phyloP scores from a whole-genome alignment of 2,329 filamentous ascomycete species.

The Pezicula radicicola region DNA sequence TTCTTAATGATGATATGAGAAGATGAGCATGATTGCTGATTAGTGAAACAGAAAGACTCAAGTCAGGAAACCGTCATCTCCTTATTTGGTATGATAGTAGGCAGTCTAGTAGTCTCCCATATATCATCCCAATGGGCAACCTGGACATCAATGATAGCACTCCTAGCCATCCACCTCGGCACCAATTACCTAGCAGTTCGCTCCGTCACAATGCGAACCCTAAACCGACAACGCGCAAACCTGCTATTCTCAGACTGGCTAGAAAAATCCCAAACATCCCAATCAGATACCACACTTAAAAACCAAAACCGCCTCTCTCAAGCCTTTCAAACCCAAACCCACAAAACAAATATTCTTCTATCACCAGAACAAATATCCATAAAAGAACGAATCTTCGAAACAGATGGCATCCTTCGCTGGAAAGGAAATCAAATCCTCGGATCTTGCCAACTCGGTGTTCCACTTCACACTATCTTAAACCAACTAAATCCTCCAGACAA shows the following conservation, averaged over 20 bases:
- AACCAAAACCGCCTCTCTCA: neutral
- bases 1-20: too few relatives aligned
- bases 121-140: slow-evolving; percentile 71
- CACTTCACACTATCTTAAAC: slow-evolving; percentile 29
- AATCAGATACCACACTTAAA: neutral
- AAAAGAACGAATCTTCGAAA: slow-evolving; percentile 55
- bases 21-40: neutral
- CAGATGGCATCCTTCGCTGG: slow-evolving; percentile 64
- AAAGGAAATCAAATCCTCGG: slow-evolving; percentile 43
- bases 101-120: slow-evolving; percentile 75
- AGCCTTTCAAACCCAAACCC: neutral
- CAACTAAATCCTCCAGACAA: slow-evolving; percentile 6
- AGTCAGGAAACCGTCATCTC: slow-evolving; percentile 95
- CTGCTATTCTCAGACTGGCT: slow-evolving; percentile 67
- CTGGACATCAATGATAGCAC: slow-evolving; percentile 66
- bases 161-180: slow-evolving; percentile 74
- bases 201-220: slow-evolving; percentile 75
- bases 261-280: slow-evolving; percentile 18
- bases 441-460: slow-evolving; percentile 50
- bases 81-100: slow-evolving; percentile 79
- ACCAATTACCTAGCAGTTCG: slow-evolving; percentile 87
- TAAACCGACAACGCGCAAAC: slow-evolving; percentile 84
- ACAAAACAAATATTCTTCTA: slow-evolving; percentile 37
- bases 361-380: slow-evolving; percentile 63
- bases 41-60: slow-evolving; percentile 63